Base-by-base conservation (phyloP, 192 early-diverging fungal genomes). In the Mortierella hygrophila region DNA sequence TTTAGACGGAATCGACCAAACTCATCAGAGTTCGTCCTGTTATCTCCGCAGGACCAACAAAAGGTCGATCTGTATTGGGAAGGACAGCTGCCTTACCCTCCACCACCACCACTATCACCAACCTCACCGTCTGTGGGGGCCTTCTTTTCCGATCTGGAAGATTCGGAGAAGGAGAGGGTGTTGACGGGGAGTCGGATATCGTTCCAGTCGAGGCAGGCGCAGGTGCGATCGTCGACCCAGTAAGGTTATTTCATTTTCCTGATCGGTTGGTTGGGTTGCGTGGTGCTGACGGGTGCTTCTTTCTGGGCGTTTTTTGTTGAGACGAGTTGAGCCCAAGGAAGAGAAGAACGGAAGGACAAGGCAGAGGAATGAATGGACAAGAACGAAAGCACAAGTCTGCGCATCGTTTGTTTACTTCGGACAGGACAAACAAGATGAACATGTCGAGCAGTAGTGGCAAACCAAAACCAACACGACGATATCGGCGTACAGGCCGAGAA, bases 71-170 rank as follows among this genome's bases (percentile, higher is more conserved):
- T 44, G 47, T 81, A 68, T 26, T 42, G 68, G 65, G 72, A 74
- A 23, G 80, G 74, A 5, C 65, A 70, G 35, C 70, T 81, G 46
- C 72, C 73, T 1, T 81, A 75, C 21, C 80, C 80, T n/a, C 80
- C 80, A n/a, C 80, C 80, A n/a, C 80, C 80, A 9, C 23, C 68
- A 26, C 38, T 76, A 29, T 70, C 80, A 38, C 47, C 68, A 6
- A 57, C n/a, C 3, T 20, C 55, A 21, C 70, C 35, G 41, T 70
- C 63, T 5, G 35, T 80, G 21, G 60, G 60, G 26, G 38, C 79
- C 3, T 74, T 13, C 40, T 80, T 80, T 69, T 29, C 54, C 54
- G 72, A 69, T 54, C 65, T 80, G 60, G 63, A 70, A 2, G 60
- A 69, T 32, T 29, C 32, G 13, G 72, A 80, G 63, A 74, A 80